Conservation (phyloP, 768 basidiomycete species). For the Russula dissimulans region DNA sequence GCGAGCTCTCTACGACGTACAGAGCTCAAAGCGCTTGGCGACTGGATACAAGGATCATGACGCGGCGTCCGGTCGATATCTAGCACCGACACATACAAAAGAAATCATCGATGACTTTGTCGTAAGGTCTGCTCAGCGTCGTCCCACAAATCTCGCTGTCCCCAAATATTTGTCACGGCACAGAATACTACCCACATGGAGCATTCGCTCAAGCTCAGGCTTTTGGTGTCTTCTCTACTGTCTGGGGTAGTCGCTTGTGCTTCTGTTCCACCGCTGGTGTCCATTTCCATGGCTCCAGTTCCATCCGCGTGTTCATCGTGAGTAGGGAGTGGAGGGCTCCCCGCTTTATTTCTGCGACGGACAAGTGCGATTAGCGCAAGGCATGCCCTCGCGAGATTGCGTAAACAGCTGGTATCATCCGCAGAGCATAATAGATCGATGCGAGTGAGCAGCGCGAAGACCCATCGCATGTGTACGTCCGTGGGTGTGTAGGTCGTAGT, state of each 20-base stretch:
- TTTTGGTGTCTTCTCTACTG: slow-evolving; percentile 19
- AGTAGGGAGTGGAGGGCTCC: neutral
- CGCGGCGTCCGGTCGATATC: too few relatives aligned
- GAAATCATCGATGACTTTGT: neutral
- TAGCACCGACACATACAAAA: neutral
- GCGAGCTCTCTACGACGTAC: neutral
- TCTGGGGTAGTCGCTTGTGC: neutral
- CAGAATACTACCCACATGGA: slow-evolving; percentile 72
- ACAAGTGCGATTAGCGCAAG: slow-evolving; percentile 28
- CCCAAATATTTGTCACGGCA: slow-evolving; percentile 60
- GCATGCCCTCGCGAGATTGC: slow-evolving; percentile 66
- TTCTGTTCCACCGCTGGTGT: neutral
- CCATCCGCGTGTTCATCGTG: neutral
- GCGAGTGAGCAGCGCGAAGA: slow-evolving; percentile 62
- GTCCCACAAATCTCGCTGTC: slow-evolving; percentile 71
- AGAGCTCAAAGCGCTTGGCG: neutral
- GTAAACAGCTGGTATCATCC: slow-evolving; percentile 70
- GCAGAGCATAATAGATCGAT: slow-evolving; percentile 61
- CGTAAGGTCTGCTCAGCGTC: slow-evolving; percentile 44
- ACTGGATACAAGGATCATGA: neutral
- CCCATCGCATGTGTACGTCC: slow-evolving; percentile 63
- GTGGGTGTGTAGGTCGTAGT: slow-evolving; percentile 31
- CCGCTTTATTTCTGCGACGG: neutral
- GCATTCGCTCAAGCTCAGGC: slow-evolving; percentile 25
- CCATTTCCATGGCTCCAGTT: slow-evolving; percentile 5